Evolutionary conservation across 306 rosid species (phyloP).

Genomic region (Casuarina equisetifolia): DNA sequence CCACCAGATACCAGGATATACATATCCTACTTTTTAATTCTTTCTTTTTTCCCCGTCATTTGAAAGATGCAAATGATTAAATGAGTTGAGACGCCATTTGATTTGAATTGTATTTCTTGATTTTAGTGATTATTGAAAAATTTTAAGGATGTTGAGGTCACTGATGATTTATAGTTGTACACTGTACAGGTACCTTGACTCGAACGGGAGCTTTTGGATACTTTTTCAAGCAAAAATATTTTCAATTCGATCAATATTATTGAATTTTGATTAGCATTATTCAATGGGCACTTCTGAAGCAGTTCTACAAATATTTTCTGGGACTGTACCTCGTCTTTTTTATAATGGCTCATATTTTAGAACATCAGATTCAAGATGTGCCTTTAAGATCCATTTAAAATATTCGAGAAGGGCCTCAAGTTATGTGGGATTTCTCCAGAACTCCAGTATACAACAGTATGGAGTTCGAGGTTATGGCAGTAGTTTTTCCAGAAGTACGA

Average conservation of each 20-base stretch:
- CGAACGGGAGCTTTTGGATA: neutral
- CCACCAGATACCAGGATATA: neutral
- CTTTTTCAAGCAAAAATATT: neutral
- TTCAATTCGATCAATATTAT: conserved; percentile 15
- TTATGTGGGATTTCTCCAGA: conserved; percentile 27
- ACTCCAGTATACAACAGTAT: conserved; percentile 35
- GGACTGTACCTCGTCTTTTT: conserved; percentile 42
- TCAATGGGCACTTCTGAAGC: conserved; percentile 46
- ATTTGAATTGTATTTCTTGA: neutral
- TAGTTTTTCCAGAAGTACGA: conserved; percentile 21
- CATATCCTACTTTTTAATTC: neutral
- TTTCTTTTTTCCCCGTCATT: neutral
- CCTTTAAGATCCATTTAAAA: conserved; percentile 31
- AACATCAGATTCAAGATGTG: conserved; percentile 29
- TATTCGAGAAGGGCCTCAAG: conserved; percentile 39
- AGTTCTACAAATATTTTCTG: conserved; percentile 51
- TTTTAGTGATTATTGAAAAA: neutral
- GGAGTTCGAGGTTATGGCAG: conserved; percentile 34
- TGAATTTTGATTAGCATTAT: conserved; percentile 20
- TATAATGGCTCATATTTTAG: conserved; percentile 25
- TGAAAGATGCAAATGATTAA: neutral
- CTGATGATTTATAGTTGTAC: conserved; percentile 3
- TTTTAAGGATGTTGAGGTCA: neutral
- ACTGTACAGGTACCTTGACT: neutral
- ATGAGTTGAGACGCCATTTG: neutral